These are phyloP conservation scores for Podaxis mareebaensis DNA, from an alignment of 768 basidiomycete species.

Conservation along the genomic window DNA sequence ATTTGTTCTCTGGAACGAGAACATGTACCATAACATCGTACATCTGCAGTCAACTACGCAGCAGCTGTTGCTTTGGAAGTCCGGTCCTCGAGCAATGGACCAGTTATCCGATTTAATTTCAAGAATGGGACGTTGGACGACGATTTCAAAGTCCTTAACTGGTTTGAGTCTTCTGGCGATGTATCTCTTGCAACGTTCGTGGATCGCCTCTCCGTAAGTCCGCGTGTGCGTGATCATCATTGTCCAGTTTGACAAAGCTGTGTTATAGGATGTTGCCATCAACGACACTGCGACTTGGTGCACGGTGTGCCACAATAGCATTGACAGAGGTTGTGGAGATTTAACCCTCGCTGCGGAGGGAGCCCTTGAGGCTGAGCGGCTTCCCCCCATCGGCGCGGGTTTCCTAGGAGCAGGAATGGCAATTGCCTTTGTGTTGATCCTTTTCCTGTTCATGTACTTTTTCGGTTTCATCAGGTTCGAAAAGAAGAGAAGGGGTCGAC, in stretches of 20 bases:
- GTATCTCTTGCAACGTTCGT: slow-evolving; percentile 56
- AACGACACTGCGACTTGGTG: slow-evolving; percentile 63
- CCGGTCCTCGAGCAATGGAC: slow-evolving; percentile 44
- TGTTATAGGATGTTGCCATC: slow-evolving; percentile 45
- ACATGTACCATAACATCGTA: background rate
- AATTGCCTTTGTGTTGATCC: slow-evolving; percentile 39
- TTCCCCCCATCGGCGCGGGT: slow-evolving; percentile 58
- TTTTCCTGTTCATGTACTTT: slow-evolving; percentile 40
- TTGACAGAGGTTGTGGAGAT: slow-evolving; percentile 57
- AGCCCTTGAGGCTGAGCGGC: slow-evolving; percentile 23
- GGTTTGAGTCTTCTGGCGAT: slow-evolving; percentile 48
- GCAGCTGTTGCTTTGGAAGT: slow-evolving; percentile 60
- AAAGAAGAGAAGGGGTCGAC: slow-evolving; percentile 3
- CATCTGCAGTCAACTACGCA: slow-evolving; percentile 57
- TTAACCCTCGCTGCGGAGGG: slow-evolving; percentile 38
- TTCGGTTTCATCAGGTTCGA: slow-evolving; percentile 39
- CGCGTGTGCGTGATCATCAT: background rate
- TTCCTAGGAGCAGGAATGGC: slow-evolving; percentile 65
- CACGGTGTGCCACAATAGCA: slow-evolving; percentile 52
- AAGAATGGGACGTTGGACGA: slow-evolving; percentile 61
- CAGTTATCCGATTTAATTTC: slow-evolving; percentile 64
- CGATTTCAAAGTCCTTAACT: slow-evolving; percentile 47
- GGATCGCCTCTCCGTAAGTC: slow-evolving; percentile 34
- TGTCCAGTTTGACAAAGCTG: slow-evolving; percentile 1
- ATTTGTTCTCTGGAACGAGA: background rate